Evolutionary conservation across 495 filamentous ascomycete genomes (phyloP), one percentile per base, ranked within the genome.

Genomic region (Hypoxylon subgilvum): DNA sequence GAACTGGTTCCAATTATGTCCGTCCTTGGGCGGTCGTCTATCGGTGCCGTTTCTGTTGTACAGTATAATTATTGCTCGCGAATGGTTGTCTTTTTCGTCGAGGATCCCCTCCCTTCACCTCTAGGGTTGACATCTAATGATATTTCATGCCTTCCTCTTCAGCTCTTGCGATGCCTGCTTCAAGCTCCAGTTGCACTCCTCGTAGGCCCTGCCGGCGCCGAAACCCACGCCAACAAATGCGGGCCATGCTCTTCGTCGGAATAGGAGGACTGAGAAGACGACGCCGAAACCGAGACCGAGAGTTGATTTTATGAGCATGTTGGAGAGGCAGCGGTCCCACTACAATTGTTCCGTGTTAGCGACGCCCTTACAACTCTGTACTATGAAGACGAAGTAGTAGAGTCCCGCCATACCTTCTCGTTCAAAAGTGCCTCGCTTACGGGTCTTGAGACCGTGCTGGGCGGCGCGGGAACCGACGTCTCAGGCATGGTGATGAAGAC

Each of bases 311-410:
- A 97, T 92, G 68, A 97, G 83, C 76, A 96, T 83, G 67, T 93
- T 96, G 62, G 94, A 96, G 73, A 97, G 86, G 73, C 92, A 96
- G 74, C 88, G 91, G 74, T 99, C 94, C 94, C 94, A 99, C 95
- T 99, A 66, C 25, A 18, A 17, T 34, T n/a, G 14, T 19, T 16
- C 63, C 58, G 64, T 64, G 46, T 60, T 39, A 68, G 42, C 52
- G 46, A 61, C 28, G 28, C n/a, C 27, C 48, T 9, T 13, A 44
- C n/a, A 31, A 22, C 17, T 1, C 4, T 18, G 34, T 6, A 47
- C 2, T 9, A 36, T 9, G 25, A 6, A 28, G 46, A 27, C 12
- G 7, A 35, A 19, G 39, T 4, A 22, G 43, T n/a, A 18, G 19
- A 28, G 13, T 19, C 12, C 14, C 25, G 36, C 9, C 25, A 60